A percentile compares a stretch with the other conserved stretches of the same genome.
phyloP scores from a whole-genome alignment of 202 grass and related monocot species.

The Setaria italica region DNA sequence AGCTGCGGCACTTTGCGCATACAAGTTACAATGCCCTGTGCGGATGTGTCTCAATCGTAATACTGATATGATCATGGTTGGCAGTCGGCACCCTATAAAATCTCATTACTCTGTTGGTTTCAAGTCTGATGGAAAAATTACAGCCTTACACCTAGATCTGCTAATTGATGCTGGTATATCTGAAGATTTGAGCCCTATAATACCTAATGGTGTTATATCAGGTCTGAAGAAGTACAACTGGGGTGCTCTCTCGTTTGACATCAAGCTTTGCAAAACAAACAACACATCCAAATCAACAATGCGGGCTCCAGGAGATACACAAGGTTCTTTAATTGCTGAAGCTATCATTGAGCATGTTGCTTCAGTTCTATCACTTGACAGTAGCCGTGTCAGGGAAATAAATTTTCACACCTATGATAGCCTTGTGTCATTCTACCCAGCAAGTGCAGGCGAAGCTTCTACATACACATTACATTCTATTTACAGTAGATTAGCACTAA shows the following conservation, averaged over 20 bases:
- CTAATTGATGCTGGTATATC: conserved; percentile 79
- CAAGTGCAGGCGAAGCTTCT: conserved; percentile 51
- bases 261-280: conserved; percentile 83
- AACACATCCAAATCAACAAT: conserved; percentile 71
- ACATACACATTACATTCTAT: conserved; percentile 79
- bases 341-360: conserved; percentile 85
- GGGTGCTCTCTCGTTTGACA: conserved; percentile 76
- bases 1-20: conserved; percentile 72
- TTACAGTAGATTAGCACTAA: conserved; percentile 52
- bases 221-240: conserved; percentile 81
- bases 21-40: conserved; percentile 68
- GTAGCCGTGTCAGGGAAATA: conserved; percentile 57
- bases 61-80: conserved; percentile 82
- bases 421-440: conserved; percentile 59
- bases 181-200: conserved; percentile 58
- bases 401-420: conserved; percentile 77
- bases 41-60: conserved; percentile 73
- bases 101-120: conserved; percentile 77
- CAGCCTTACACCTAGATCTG: conserved; percentile 71
- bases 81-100: conserved; percentile 77
- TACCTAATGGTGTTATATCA: conserved; percentile 31
- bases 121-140: conserved; percentile 82
- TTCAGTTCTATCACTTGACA: conserved; percentile 53
- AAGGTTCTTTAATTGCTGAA: conserved; percentile 85
- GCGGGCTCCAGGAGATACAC: conserved; percentile 78